Conservation (phyloP, 257 asterid species). For the Datura wrightii region DNA sequence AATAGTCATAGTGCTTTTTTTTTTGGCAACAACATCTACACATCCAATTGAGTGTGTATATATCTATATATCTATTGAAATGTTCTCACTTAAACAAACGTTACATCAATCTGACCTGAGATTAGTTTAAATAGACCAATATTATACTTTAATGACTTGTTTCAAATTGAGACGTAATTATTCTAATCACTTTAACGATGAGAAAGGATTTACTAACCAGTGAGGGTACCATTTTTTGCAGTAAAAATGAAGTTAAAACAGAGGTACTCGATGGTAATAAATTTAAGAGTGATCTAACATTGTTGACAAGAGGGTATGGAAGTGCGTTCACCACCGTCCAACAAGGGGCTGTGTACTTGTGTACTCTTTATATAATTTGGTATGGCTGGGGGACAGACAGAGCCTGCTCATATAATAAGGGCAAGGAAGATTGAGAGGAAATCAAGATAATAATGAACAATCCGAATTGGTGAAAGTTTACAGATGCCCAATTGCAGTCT, state of each 20-base stretch:
- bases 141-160: not conserved
- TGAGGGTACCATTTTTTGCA: not conserved
- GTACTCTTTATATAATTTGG: not conserved
- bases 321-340: constrained; percentile 7
- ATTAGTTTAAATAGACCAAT: not conserved
- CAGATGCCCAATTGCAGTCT: constrained; percentile 12
- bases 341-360: not conserved
- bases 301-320: not conserved
- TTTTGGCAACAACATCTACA: too few relatives aligned
- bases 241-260: not conserved
- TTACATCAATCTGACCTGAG: not conserved
- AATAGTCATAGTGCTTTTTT: too few relatives aligned
- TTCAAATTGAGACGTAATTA: not conserved
- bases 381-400: not conserved
- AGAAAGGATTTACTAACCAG: not conserved
- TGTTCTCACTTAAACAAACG: too few relatives aligned
- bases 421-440: not conserved
- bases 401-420: not conserved
- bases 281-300: not conserved
- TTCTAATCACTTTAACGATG: too few relatives aligned
- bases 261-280: not conserved
- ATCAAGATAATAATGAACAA: not conserved
- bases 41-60: too few relatives aligned
- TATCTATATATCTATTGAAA: too few relatives aligned
- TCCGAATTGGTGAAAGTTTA: constrained; percentile 19